Evolutionary conservation across 208 protist species (phyloP), one percentile per base, ranked within the genome.

Genomic region (Naegleria gruberi): DNA sequence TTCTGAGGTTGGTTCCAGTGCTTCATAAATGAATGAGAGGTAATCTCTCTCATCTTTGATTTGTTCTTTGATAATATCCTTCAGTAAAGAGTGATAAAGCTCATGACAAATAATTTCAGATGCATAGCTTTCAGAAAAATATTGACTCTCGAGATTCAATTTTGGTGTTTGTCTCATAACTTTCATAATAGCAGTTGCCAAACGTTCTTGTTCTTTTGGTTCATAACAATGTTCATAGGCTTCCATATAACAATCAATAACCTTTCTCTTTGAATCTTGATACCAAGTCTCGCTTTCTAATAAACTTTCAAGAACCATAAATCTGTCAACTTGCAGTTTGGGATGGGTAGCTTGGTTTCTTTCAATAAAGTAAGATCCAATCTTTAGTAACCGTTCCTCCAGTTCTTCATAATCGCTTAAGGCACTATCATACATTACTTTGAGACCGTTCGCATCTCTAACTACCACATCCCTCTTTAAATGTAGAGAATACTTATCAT

Each of bases 261-360:
- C 40, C 46, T 92, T 92, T 26, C 65, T n/a, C 46, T 94, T 94
- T 51, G 42, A 34, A 26, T 89, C 77, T 41, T 92, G 90, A 83
- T 82, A 94, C 92, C 92, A 94, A 30, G 91, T 90, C 82, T 94
- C 92, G 46, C 91, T 91, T 77, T 94, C 92, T 7, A 85, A 92
- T 37, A 94, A 82, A 43, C 92, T 92, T 57, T 93, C 92, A 0
- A 94, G 45, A 26, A 94, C 51, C 17, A 90, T 26, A 4, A 82
- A 74, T 47, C 91, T 57, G 46, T 94, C 92, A 0, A 93, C 42
- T 17, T 93, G 87, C 0, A 77, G 8, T 30, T 77, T 15, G 5
- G 87, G 19, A 34, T 19, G 26, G 4, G 92, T 12, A 23, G 30
- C 5, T 37, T 82, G 15, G 57, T 90, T 82, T 43, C 89, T 57